phyloP scores from a whole-genome alignment of 2,329 filamentous ascomycete genomes.

The Diaporthe vaccinii region DNA sequence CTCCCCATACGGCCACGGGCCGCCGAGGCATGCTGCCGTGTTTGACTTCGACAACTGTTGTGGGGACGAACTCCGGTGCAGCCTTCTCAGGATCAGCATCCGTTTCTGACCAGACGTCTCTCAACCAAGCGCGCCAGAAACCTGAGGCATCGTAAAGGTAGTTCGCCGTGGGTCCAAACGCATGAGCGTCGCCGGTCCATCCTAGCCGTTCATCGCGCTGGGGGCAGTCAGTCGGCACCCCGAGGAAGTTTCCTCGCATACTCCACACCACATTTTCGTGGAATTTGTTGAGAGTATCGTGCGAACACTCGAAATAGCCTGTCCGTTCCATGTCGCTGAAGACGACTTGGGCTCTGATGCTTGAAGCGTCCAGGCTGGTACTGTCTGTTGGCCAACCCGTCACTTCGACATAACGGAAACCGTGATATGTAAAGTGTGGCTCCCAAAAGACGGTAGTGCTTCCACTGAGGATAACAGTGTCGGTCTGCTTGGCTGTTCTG shows the following conservation, averaged over 20 bases:
- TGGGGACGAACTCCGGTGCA: background rate
- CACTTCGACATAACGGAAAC: constrained; percentile 23
- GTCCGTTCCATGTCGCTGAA: constrained; percentile 56
- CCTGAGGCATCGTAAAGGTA: constrained; percentile 57
- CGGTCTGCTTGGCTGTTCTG: constrained; percentile 23
- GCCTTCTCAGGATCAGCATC: constrained; percentile 2
- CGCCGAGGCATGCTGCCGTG: background rate
- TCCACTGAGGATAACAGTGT: background rate
- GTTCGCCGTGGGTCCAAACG: constrained; percentile 56
- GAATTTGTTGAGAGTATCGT: constrained; percentile 44
- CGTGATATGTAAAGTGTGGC: constrained; percentile 26
- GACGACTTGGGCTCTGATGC: constrained; percentile 42
- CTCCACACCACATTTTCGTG: constrained; percentile 59
- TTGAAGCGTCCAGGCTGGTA: constrained; percentile 1
- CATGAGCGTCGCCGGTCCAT: constrained; percentile 59
- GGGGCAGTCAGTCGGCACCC: constrained; percentile 60
- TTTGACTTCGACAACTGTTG: background rate
- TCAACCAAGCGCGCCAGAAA: constrained; percentile 56
- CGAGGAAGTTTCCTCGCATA: constrained; percentile 60
- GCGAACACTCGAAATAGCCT: constrained; percentile 56
- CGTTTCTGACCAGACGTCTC: constrained; percentile 54
- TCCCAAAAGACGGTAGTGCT: background rate
- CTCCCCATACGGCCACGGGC: constrained; percentile 6
- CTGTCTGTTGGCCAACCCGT: constrained; percentile 5
- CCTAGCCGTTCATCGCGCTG: constrained; percentile 61